Conservation (phyloP, 352 stramenopile genomes). For the Globisporangium cystogenes region DNA sequence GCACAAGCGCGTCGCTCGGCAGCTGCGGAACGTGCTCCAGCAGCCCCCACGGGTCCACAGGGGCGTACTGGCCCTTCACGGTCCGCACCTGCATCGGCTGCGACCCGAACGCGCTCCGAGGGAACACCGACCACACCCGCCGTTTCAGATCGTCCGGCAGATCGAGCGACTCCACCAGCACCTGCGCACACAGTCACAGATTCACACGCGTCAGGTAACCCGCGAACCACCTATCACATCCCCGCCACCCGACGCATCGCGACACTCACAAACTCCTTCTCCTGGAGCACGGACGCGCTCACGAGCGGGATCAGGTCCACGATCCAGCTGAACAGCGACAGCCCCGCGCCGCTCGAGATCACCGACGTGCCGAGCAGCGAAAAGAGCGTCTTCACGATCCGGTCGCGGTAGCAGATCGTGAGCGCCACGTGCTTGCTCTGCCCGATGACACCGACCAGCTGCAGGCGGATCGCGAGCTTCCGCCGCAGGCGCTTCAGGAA, state of each 20-base stretch:
- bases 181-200: constrained; percentile 19
- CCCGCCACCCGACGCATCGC: neutral
- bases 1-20: constrained; percentile 56
- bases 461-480: constrained; percentile 72
- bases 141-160: constrained; percentile 52
- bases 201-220: too few relatives aligned
- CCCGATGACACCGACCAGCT: constrained; percentile 69
- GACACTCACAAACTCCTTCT: constrained; percentile 68
- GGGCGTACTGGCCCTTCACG: constrained; percentile 19
- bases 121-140: constrained; percentile 68
- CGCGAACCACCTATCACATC: constrained; percentile 5
- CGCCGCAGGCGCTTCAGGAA: constrained; percentile 56
- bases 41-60: constrained; percentile 72
- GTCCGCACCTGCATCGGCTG: constrained; percentile 20
- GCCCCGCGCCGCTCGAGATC: constrained; percentile 41
- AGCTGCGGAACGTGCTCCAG: constrained; percentile 66
- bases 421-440: constrained; percentile 71
- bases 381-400: constrained; percentile 82
- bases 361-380: constrained; percentile 64
- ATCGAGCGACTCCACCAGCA: constrained; percentile 60
- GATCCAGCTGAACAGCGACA: constrained; percentile 86
- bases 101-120: constrained; percentile 33
- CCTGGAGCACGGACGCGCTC: constrained; percentile 64
- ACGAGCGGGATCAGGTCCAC: constrained; percentile 79
- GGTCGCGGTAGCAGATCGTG: constrained; percentile 80